Evolutionary conservation across 148 eudicot species (phyloP).

Genomic region (Cornus florida): DNA sequence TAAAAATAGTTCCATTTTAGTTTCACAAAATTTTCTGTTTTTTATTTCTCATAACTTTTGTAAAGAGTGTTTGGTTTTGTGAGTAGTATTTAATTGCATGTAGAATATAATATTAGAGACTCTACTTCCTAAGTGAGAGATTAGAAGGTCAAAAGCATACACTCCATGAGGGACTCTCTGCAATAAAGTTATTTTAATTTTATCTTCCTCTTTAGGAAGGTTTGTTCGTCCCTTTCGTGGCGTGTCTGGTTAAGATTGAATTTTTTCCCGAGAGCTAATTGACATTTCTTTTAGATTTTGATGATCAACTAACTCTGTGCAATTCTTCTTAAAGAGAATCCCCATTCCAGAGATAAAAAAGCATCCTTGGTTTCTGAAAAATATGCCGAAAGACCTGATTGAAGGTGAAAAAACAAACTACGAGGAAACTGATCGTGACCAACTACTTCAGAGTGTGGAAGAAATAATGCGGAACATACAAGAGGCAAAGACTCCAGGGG

Average conservation of each 20-base stretch:
- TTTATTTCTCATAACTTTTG: background rate
- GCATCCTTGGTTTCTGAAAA: slow-evolving; percentile 83
- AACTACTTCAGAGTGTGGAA: slow-evolving; percentile 54
- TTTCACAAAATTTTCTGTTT: background rate
- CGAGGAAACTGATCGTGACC: slow-evolving; percentile 16
- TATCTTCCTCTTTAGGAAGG: no score
- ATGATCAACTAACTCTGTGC: background rate
- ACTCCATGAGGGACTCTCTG: no score
- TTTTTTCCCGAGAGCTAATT: no score
- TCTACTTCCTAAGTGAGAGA: no score
- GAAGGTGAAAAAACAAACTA: slow-evolving; percentile 54
- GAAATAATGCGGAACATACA: slow-evolving; percentile 61
- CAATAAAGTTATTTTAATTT: no score
- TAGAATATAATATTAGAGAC: no score
- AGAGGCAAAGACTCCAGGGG: slow-evolving; percentile 62
- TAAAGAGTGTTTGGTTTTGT: background rate
- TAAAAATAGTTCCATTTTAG: background rate
- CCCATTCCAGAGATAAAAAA: slow-evolving; percentile 76
- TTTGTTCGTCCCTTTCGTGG: no score
- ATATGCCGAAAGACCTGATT: slow-evolving; percentile 48
- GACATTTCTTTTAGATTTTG: background rate
- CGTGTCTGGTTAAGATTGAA: no score
- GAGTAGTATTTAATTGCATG: no score
- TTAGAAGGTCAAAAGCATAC: no score
- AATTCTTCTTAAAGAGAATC: slow-evolving; percentile 53